Percentiles rank a stretch among this genome's conserved stretches.
phyloP scores from a whole-genome alignment of 1,284 basidiomycete species.

The Retiboletus flavoniger region DNA sequence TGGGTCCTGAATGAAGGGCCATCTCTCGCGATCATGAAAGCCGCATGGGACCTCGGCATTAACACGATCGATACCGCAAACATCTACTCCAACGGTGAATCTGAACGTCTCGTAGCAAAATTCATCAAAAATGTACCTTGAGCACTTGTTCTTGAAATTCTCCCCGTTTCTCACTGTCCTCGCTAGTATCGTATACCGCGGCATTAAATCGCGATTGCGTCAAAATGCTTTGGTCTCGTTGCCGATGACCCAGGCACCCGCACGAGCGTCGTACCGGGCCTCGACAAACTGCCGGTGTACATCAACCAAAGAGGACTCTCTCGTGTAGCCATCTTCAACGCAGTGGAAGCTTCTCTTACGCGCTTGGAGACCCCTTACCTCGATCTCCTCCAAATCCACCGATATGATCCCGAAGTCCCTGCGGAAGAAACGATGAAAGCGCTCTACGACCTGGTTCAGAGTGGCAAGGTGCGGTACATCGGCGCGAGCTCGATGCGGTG shows the following conservation, averaged over 20 bases:
- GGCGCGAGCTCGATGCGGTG: slow-evolving; percentile 44
- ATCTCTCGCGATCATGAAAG: slow-evolving; percentile 41
- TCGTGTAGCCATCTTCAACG: slow-evolving; percentile 45
- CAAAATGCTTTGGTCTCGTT: slow-evolving; percentile 38
- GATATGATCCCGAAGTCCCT: slow-evolving; percentile 37
- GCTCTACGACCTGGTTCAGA: slow-evolving; percentile 43
- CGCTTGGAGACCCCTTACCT: slow-evolving; percentile 46
- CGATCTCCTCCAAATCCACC: slow-evolving; percentile 48
- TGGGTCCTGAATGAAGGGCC: slow-evolving; percentile 49
- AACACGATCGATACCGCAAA: slow-evolving; percentile 60
- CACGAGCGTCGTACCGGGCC: neutral
- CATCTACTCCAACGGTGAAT: slow-evolving; percentile 52
- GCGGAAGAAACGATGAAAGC: slow-evolving; percentile 48
- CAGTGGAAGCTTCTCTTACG: slow-evolving; percentile 43
- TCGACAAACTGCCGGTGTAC: slow-evolving; percentile 34
- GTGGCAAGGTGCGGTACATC: slow-evolving; percentile 17
- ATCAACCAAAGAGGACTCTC: slow-evolving; percentile 47
- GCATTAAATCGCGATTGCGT: slow-evolving; percentile 48
- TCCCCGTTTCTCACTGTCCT: neutral
- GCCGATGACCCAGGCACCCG: slow-evolving; percentile 9
- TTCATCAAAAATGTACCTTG: slow-evolving; percentile 47
- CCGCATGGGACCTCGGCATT: slow-evolving; percentile 47
- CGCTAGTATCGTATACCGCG: slow-evolving; percentile 53
- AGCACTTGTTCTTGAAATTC: neutral
- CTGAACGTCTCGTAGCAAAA: slow-evolving; percentile 46